A percentile compares a stretch with the other conserved stretches of the same genome.
Evolutionary conservation across 768 basidiomycete species (phyloP).

Genomic region (Sutorius australiensis): DNA sequence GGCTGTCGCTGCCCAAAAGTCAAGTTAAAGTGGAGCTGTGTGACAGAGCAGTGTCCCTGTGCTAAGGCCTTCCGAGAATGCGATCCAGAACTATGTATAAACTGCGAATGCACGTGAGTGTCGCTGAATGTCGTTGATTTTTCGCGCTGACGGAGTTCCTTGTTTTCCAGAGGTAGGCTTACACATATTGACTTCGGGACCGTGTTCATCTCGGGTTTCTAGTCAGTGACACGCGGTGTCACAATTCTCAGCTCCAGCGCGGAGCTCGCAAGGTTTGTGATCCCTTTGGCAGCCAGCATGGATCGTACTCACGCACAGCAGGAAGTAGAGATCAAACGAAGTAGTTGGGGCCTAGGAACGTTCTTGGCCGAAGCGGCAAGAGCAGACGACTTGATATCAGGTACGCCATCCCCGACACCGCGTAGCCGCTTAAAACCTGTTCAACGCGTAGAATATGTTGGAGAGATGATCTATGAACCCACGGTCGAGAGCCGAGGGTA

Average conservation of each 20-base stretch:
- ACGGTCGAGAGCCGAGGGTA: conserved; percentile 53
- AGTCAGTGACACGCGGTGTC: conserved; percentile 38
- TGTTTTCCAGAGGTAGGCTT: conserved; percentile 24
- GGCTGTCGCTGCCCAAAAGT: conserved; percentile 51
- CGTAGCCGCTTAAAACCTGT: background rate
- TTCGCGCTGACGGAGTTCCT: background rate
- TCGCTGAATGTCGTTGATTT: background rate
- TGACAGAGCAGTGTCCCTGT: conserved; percentile 51
- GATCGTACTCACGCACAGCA: conserved; percentile 20
- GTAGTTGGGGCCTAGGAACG: conserved; percentile 52
- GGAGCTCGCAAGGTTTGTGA: conserved; percentile 41
- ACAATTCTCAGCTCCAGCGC: conserved; percentile 48
- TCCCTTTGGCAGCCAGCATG: background rate
- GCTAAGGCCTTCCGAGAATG: conserved; percentile 52
- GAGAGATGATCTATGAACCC: conserved; percentile 52
- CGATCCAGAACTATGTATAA: conserved; percentile 59
- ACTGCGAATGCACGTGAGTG: conserved; percentile 48
- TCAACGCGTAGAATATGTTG: conserved; percentile 53
- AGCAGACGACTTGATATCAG: conserved; percentile 46
- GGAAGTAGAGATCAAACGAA: conserved; percentile 42
- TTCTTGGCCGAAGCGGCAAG: conserved; percentile 45
- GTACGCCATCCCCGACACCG: conserved; percentile 17
- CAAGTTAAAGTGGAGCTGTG: conserved; percentile 30
- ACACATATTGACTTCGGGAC: background rate
- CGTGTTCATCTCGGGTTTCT: background rate